Evolutionary conservation across 495 filamentous ascomycete genomes (phyloP), one percentile per base, ranked within the genome.

Genomic region (Delitschia confertaspora): DNA sequence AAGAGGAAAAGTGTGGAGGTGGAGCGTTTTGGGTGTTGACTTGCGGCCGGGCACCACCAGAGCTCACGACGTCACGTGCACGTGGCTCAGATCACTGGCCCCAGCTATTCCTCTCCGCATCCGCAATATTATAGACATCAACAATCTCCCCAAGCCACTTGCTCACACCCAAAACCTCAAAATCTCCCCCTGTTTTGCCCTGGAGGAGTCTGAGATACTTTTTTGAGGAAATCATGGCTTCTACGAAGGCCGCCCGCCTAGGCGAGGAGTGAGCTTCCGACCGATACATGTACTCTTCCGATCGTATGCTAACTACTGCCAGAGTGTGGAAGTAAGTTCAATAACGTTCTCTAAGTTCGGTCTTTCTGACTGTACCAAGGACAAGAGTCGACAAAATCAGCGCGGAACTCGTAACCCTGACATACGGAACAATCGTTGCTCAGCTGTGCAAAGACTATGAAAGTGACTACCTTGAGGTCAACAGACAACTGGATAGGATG

Each of bases 401-500:
- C 66, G 85, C 91, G 35, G 91, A 98, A 65, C 73, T 98, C 51
- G 91, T 98, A 16, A 94, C 89, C 44, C 74, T 98, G 57, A 98
- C 91, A 29, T 98, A 98, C 60, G 91, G 91, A 47, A 95, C 93
- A 10, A 94, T 98, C 54, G 91, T 98, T 41, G 82, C 86, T 27
- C 91, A 96, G 64, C 73, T 98, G 39, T 95, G 88, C 67, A 88
- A 89, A 61, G 91, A 98, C 69, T 93, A 82, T 58, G 86, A 95
- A 49, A 79, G 77, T 47, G 82, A 95, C 64, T 98, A 98, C 56
- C 71, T 76, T 37, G 85, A 96, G 61, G 89, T 87, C 61, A 98
- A 98, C 68, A 85, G 86, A 66, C 91, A 98, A 61, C 70, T 98
- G 33, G 91, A 98, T 59, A 93, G 87, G 67, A 98, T 98, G 91